Percentiles rank a stretch among this genome's conserved stretches.
These are phyloP conservation scores for Medicago arabica DNA, from an alignment of 306 rosid species.

Conservation along the genomic window DNA sequence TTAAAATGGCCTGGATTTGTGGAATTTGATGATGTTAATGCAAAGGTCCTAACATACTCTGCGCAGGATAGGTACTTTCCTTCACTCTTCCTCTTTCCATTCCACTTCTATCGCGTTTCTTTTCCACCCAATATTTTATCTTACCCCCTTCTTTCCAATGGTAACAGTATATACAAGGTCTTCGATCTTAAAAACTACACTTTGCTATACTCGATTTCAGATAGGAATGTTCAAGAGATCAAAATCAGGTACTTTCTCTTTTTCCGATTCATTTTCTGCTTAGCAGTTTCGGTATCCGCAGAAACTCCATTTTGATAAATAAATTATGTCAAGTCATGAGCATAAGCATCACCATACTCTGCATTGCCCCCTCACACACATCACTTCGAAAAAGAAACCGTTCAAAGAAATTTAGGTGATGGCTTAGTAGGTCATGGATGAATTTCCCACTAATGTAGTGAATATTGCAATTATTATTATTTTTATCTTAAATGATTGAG, in stretches of 20 bases:
- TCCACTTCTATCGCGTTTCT: not conserved
- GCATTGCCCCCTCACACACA: not conserved
- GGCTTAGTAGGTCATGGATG: conserved; percentile 15
- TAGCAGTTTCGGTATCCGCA: not conserved
- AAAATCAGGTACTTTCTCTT: conserved; percentile 70
- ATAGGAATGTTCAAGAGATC: conserved; percentile 85
- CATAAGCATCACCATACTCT: conserved; percentile 2
- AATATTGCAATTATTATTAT: not conserved
- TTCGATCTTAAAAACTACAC: conserved; percentile 91
- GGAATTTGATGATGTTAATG: conserved; percentile 95
- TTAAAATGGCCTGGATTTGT: conserved; percentile 98
- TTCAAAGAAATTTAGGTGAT: not conserved
- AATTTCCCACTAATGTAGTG: not conserved
- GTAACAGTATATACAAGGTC: conserved; percentile 86
- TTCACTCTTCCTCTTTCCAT: conserved; percentile 12
- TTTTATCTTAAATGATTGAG: not conserved
- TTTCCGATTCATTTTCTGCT: conserved; percentile 15
- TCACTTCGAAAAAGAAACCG: conserved; percentile 12
- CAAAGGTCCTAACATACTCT: conserved; percentile 89
- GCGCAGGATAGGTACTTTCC: conserved; percentile 76
- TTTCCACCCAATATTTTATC: conserved; percentile 32
- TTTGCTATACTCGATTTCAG: conserved; percentile 88
- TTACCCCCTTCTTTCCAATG: conserved; percentile 32
- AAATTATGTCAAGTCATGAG: not conserved
- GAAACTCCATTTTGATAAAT: not conserved